Percentiles rank a stretch among this genome's conserved stretches.
These are phyloP conservation scores for Kregervanrija pseudodelftensis DNA, from an alignment of 805 yeast species.

Conservation along the genomic window DNA sequence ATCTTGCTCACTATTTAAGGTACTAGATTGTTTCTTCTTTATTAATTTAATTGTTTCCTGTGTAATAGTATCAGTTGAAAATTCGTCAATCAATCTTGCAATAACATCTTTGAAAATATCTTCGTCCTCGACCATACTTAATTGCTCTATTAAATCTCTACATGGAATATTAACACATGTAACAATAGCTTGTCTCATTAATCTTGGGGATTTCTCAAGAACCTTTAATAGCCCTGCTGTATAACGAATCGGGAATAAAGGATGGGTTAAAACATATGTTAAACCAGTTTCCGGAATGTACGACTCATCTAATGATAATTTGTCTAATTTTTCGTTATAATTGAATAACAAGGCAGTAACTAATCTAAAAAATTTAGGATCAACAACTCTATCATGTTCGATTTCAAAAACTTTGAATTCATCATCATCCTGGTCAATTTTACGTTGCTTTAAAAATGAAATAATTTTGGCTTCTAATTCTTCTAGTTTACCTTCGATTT, in stretches of 20 bases:
- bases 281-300: constrained; percentile 52
- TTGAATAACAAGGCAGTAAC: constrained; percentile 33
- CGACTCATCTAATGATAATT: constrained; percentile 17
- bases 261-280: constrained; percentile 78
- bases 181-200: constrained; percentile 75
- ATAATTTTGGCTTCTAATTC: constrained; percentile 25
- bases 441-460: constrained; percentile 22
- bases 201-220: constrained; percentile 46
- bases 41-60: constrained; percentile 34
- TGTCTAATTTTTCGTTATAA: constrained; percentile 16
- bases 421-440: constrained; percentile 1
- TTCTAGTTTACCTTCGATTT: constrained; percentile 20
- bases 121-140: constrained; percentile 48
- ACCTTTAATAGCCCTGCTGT: constrained; percentile 48
- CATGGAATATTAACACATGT: constrained; percentile 68
- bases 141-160: constrained; percentile 54
- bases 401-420: constrained; percentile 46
- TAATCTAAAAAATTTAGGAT: constrained; percentile 43
- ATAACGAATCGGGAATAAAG: constrained; percentile 63
- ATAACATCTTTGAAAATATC: constrained; percentile 65
- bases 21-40: constrained; percentile 15
- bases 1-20: constrained; percentile 14
- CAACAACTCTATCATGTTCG: constrained; percentile 61
- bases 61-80: constrained; percentile 52
- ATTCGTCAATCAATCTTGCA: constrained; percentile 59